Base-by-base conservation (phyloP, 1,284 basidiomycete genomes). In the Peniophora sp. region DNA sequence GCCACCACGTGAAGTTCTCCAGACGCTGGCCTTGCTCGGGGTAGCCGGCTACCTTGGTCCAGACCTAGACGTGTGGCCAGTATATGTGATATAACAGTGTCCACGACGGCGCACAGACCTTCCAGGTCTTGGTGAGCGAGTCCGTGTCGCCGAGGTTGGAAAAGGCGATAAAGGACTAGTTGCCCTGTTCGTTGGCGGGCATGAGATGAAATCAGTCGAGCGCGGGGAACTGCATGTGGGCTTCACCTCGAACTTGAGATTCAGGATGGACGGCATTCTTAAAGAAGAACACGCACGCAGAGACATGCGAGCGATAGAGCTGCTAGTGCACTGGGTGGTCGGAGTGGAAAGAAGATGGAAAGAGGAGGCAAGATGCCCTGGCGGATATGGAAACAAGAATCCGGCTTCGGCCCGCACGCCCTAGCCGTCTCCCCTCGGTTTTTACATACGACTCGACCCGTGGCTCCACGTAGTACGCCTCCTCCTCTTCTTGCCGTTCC, bases 71-170 rank as follows among this genome's bases (percentile, higher is more conserved):
- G 12, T 32, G 12, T 12, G 12, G 27, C 12, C 27, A 32, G 27
- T 6, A 32, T 12, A 32, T 12, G 27, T 32, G 27, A 12, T 32
- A 12, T 5, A 12, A 6, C 6, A 12, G 39, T 32, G 12, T 6
- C 27, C 27, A 32, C 27, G 27, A 22, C 15, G 15, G 39, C 51
- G 52, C 42, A 27, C 61, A 66, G 47, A 85, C 88, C 78, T 90
- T 90, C 88, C 88, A 91, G 88, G 88, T 91, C 74, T 83, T 86
- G 50, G 88, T 88, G 64, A 91, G 73, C 54, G 86, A 78, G 64
- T 90, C 88, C 52, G 78, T 74, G 71, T 91, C 88, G 71, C 77
- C 72, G 67, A 91, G 79, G 70, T 90, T 88, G 66, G 83, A 86
- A 71, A 91, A 90, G 54, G 88, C 86, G 66, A 90, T 85, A 68